phyloP scores from a whole-genome alignment of 306 rosid genomes.

The Potentilla sterilis region DNA sequence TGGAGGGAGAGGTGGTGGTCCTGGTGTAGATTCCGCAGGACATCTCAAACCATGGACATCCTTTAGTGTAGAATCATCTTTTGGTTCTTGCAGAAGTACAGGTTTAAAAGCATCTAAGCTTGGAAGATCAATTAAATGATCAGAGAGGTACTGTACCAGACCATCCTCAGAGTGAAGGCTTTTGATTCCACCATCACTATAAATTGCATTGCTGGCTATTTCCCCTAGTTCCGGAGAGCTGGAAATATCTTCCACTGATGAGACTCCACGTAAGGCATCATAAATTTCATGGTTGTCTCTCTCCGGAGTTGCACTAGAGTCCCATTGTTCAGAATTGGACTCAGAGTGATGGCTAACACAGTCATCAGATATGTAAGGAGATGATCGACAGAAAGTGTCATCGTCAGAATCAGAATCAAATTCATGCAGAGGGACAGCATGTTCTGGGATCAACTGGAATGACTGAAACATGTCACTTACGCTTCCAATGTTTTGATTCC shows the following conservation, averaged over 20 bases:
- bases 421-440: constrained; percentile 57
- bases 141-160: constrained; percentile 46
- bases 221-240: constrained; percentile 38
- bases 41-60: constrained; percentile 28
- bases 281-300: constrained; percentile 43
- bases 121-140: constrained; percentile 72
- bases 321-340: constrained; percentile 85
- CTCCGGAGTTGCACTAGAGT: constrained; percentile 57
- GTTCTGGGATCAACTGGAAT: constrained; percentile 79
- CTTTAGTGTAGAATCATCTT: constrained; percentile 26
- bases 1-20: constrained; percentile 75
- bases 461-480: constrained; percentile 68
- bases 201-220: constrained; percentile 31
- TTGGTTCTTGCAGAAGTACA: constrained; percentile 35
- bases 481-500: constrained; percentile 55
- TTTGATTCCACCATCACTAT: constrained; percentile 34
- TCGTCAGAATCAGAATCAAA: constrained; percentile 66
- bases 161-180: constrained; percentile 29
- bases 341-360: constrained; percentile 65
- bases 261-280: constrained; percentile 48
- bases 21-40: constrained; percentile 43
- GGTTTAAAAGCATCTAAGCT: constrained; percentile 59
- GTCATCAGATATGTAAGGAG: constrained; percentile 72
- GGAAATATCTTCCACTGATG: constrained; percentile 47
- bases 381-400: constrained; percentile 93